These are phyloP conservation scores for Physcomitrellopsis africana DNA, from an alignment of 225 moss, liverwort and hornwort genomes.

Conservation along the genomic window DNA sequence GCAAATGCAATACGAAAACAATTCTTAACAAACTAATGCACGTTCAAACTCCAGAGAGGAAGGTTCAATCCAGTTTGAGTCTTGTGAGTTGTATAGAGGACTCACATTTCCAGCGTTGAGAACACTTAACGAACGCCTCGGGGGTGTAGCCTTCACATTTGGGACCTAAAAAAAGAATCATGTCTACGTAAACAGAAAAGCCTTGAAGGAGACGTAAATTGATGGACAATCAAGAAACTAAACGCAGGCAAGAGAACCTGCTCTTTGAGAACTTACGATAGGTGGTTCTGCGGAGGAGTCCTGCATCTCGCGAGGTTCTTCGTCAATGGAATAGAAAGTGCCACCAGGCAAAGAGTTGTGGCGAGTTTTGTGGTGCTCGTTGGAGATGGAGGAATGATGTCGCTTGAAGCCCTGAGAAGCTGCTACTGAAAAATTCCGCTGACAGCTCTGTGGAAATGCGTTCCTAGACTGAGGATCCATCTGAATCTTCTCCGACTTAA, in stretches of 20 bases:
- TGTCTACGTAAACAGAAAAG: not conserved
- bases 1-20: constrained; percentile 3
- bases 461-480: constrained; percentile 6
- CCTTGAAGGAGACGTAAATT: not conserved
- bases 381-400: constrained; percentile 57
- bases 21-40: too few relatives aligned
- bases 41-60: too few relatives aligned
- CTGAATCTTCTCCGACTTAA: constrained; percentile 37
- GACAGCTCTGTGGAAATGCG: constrained; percentile 46
- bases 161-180: not conserved
- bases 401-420: constrained; percentile 51
- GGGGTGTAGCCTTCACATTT: constrained; percentile 32
- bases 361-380: constrained; percentile 52
- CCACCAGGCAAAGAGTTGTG: constrained; percentile 76
- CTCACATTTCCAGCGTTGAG: constrained; percentile 43
- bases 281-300: constrained; percentile 32
- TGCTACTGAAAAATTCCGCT: constrained; percentile 41
- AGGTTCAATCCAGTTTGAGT: not conserved
- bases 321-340: constrained; percentile 73
- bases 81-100: not conserved
- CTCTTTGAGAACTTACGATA: constrained; percentile 30
- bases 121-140: constrained; percentile 39
- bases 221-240: too few relatives aligned
- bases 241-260: not conserved
- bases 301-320: constrained; percentile 64